Conservation (phyloP, 306 rosid species). For the Alnus glutinosa region DNA sequence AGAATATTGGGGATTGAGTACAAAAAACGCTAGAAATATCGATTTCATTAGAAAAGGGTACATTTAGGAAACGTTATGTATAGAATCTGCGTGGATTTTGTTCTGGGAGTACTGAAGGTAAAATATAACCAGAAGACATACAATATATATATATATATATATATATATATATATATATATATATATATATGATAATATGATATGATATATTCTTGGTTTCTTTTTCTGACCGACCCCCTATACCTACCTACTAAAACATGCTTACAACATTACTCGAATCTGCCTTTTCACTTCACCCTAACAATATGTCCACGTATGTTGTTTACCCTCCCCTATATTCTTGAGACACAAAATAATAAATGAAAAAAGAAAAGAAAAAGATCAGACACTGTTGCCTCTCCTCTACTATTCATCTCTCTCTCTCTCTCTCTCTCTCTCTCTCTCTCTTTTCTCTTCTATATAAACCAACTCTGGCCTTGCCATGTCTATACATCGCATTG, state of each 20-base stretch:
- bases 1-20: slow-evolving; percentile 22
- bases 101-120: not conserved
- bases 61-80: not conserved
- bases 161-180: too few relatives aligned
- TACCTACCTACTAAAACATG: not conserved
- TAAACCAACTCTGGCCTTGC: slow-evolving; percentile 33
- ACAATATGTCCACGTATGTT: not conserved
- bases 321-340: not conserved
- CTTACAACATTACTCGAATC: slow-evolving; percentile 14
- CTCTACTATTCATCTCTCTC: not conserved
- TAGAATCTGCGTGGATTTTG: not conserved
- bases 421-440: slow-evolving; percentile 29
- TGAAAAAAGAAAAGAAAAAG: not conserved
- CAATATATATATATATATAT: too few relatives aligned
- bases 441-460: slow-evolving; percentile 39
- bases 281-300: slow-evolving; percentile 9
- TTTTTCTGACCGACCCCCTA: not conserved
- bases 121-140: not conserved
- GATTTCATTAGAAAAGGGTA: not conserved
- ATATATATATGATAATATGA: not conserved
- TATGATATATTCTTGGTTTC: not conserved
- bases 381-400: not conserved
- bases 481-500: slow-evolving; percentile 25
- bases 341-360: not conserved
- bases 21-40: slow-evolving; percentile 19